Conservation (phyloP, 345 rosid genomes). For the Acer yangbiense region DNA sequence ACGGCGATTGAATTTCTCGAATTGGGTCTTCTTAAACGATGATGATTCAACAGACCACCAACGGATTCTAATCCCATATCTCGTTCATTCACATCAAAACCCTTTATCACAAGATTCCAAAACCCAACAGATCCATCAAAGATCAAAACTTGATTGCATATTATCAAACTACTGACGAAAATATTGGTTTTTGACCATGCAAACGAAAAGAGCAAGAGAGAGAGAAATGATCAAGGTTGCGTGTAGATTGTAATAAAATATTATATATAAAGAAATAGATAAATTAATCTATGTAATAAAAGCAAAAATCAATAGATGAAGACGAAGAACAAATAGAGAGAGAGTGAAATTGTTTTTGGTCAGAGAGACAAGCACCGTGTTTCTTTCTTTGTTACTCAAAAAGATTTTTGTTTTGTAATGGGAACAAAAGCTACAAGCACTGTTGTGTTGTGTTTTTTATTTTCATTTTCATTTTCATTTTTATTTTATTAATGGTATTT, state of each 20-base stretch:
- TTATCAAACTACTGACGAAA: constrained; percentile 1
- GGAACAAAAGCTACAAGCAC: constrained; percentile 5
- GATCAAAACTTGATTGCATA: constrained; percentile 26
- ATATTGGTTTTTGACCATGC: constrained; percentile 11
- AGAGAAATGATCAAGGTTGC: neutral
- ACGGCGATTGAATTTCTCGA: constrained; percentile 30
- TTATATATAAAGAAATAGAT: neutral
- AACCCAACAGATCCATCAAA: constrained; percentile 44
- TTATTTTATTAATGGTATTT: too few relatives aligned
- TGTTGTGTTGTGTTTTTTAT: neutral
- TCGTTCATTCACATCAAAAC: constrained; percentile 38
- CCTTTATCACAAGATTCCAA: constrained; percentile 39
- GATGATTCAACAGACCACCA: constrained; percentile 45
- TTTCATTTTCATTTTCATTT: too few relatives aligned
- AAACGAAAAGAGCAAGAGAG: neutral
- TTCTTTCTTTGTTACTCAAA: constrained; percentile 6
- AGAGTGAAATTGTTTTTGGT: constrained; percentile 6
- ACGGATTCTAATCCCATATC: constrained; percentile 76
- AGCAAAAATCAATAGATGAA: neutral
- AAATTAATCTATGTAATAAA: neutral
- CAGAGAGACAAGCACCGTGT: constrained; percentile 20
- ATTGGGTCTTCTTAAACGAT: constrained; percentile 20
- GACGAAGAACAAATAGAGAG: neutral
- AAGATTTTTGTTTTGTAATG: constrained; percentile 12
- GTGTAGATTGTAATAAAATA: neutral